Conservation (phyloP, 345 rosid genomes). For the Moricandia moricandioides region DNA sequence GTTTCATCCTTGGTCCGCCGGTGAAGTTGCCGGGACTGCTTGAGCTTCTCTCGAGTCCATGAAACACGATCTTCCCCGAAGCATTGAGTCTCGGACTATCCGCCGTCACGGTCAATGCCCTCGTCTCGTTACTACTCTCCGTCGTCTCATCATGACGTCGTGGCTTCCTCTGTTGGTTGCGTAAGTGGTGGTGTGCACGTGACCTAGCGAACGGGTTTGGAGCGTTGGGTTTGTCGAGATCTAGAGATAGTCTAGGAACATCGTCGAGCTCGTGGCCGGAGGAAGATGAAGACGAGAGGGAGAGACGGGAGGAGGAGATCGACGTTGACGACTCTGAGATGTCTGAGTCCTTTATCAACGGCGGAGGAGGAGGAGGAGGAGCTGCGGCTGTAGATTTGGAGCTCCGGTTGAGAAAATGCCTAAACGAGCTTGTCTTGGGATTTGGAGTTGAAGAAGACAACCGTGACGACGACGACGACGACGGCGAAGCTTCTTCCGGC, state of each 20-base stretch:
- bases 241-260: conserved; percentile 72
- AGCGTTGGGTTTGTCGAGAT: conserved; percentile 63
- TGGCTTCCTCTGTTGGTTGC: conserved; percentile 60
- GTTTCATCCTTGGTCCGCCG: conserved; percentile 73
- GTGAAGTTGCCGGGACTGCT: conserved; percentile 96
- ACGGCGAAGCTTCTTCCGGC: conserved; percentile 13
- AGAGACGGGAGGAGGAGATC: conserved; percentile 69
- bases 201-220: conserved; percentile 64
- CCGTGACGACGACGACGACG: conserved; percentile 35
- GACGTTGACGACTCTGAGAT: conserved; percentile 48
- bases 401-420: conserved; percentile 65
- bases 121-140: conserved; percentile 27
- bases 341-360: conserved; percentile 58
- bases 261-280: conserved; percentile 89
- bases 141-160: conserved; percentile 48
- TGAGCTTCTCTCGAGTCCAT: conserved; percentile 87
- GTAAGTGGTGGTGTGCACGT: conserved; percentile 40
- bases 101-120: conserved; percentile 72
- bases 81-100: conserved; percentile 95
- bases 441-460: conserved; percentile 33
- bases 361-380: conserved; percentile 27
- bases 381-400: conserved; percentile 49
- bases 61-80: conserved; percentile 89
- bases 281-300: conserved; percentile 90
- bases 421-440: conserved; percentile 50